Conservation (phyloP, 1,284 basidiomycete genomes). For the Megacollybia platyphylla region DNA sequence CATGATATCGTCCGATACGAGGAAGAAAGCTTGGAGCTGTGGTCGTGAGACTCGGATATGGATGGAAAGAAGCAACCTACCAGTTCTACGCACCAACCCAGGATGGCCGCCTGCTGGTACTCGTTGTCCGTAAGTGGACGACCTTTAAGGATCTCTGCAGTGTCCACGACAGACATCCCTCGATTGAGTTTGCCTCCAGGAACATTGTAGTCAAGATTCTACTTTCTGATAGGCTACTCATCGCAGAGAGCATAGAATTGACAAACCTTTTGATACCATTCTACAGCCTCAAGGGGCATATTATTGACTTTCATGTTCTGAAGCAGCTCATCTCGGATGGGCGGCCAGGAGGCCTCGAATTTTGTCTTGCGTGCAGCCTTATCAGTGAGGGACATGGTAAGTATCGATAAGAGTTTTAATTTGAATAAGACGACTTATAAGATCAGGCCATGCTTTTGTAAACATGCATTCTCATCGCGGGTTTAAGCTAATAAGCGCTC, state of each 20-base stretch:
- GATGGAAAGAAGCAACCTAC: constrained; percentile 32
- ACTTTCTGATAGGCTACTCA: neutral
- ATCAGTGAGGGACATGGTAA: constrained; percentile 6
- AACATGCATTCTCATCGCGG: no score
- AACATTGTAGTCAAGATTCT: constrained; percentile 92
- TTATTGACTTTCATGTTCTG: constrained; percentile 51
- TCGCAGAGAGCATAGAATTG: neutral
- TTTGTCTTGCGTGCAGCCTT: constrained; percentile 33
- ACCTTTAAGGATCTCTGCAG: constrained; percentile 80
- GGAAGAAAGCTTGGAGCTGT: constrained; percentile 95
- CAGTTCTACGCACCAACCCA: constrained; percentile 96
- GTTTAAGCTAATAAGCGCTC: no score
- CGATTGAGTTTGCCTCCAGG: constrained; percentile 96
- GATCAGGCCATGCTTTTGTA: no score
- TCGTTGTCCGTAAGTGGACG: constrained; percentile 63
- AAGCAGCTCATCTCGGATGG: constrained; percentile 48
- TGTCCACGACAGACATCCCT: constrained; percentile 91
- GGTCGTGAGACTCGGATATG: neutral
- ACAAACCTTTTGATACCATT: constrained; percentile 71
- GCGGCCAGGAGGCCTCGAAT: constrained; percentile 38
- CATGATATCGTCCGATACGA: constrained; percentile 98
- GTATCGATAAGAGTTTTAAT: no score
- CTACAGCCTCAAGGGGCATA: constrained; percentile 74
- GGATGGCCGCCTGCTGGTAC: constrained; percentile 80
- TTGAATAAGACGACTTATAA: no score